These are phyloP conservation scores for Candida sp. DNA, from an alignment of 1,139 yeast species.

Conservation along the genomic window DNA sequence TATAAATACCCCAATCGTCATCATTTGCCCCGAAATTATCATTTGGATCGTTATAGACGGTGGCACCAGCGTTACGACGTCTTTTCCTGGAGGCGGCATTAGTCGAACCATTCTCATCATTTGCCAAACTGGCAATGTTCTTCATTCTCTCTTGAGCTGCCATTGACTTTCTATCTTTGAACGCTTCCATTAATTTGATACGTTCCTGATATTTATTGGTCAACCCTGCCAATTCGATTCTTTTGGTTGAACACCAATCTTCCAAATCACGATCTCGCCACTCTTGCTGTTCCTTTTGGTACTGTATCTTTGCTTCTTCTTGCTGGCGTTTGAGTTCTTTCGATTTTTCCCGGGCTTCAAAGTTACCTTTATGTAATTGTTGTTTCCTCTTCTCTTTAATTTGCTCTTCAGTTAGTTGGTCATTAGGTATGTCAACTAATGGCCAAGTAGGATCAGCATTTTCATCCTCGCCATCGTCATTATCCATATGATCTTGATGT, in stretches of 20 bases:
- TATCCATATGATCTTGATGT: conserved; percentile 62
- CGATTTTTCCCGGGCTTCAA: conserved; percentile 83
- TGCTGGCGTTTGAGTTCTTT: conserved; percentile 65
- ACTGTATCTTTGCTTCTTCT: conserved; percentile 52
- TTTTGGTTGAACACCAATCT: conserved; percentile 76
- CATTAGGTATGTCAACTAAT: conserved; percentile 79
- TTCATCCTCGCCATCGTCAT: conserved; percentile 41
- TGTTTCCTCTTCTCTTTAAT: conserved; percentile 87
- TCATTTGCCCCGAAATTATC: conserved; percentile 97
- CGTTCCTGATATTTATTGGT: conserved; percentile 64
- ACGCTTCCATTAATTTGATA: conserved; percentile 67
- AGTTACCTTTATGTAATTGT: conserved; percentile 76
- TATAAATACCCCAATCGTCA: conserved; percentile 91
- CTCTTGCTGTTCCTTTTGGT: conserved; percentile 59
- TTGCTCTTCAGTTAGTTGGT: conserved; percentile 73
- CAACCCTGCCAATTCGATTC: conserved; percentile 56
- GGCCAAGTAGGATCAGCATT: conserved; percentile 66
- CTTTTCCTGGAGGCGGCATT: conserved; percentile 40
- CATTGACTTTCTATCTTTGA: conserved; percentile 83
- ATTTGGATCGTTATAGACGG: conserved; percentile 87
- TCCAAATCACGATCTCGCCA: conserved; percentile 76
- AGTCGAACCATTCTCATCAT: conserved; percentile 54
- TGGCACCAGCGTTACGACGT: conserved; percentile 52
- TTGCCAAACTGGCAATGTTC: conserved; percentile 82
- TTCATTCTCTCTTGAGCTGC: conserved; percentile 96